A percentile compares a stretch with the other conserved stretches of the same genome.
Conservation (phyloP, 2,329 filamentous ascomycete species). For the Pseudogymnoascus verrucosus region DNA sequence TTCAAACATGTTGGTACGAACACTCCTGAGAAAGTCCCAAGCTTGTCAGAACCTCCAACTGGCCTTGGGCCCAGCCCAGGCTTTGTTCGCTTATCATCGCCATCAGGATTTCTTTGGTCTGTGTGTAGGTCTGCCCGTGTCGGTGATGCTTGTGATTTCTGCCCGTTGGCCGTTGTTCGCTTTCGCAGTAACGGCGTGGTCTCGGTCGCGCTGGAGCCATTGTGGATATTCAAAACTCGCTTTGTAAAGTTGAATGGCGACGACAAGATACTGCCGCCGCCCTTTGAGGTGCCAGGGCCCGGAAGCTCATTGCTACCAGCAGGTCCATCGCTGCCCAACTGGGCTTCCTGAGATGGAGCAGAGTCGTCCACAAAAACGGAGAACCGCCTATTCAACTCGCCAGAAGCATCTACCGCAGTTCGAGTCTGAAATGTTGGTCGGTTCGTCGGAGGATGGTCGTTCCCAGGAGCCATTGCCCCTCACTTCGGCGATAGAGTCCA, state of each 20-base stretch:
- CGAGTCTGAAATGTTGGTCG: slow-evolving; percentile 32
- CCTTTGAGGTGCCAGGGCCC: background rate
- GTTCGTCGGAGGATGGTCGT: background rate
- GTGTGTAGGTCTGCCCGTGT: background rate
- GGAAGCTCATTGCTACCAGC: background rate
- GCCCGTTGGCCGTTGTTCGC: slow-evolving; percentile 10
- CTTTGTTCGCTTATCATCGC: slow-evolving; percentile 19
- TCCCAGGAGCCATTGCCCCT: slow-evolving; percentile 2
- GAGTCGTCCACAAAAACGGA: slow-evolving; percentile 17
- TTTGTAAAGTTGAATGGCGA: slow-evolving; percentile 20
- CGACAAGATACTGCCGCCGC: slow-evolving; percentile 9
- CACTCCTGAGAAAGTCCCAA: slow-evolving; percentile 70
- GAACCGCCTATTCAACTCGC: slow-evolving; percentile 34
- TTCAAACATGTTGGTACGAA: slow-evolving; percentile 87
- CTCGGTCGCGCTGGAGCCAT: slow-evolving; percentile 10
- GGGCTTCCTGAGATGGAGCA: background rate
- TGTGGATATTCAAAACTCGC: slow-evolving; percentile 17
- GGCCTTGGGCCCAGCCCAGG: slow-evolving; percentile 33
- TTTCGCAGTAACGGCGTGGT: slow-evolving; percentile 6
- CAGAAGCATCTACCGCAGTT: slow-evolving; percentile 36
- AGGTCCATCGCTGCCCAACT: background rate
- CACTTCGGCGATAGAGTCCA: background rate
- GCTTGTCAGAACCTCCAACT: slow-evolving; percentile 45
- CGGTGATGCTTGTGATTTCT: background rate
- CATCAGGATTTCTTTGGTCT: background rate